Percentiles rank a stretch among this genome's conserved stretches.
These are phyloP conservation scores for Suillus alpinus DNA, from an alignment of 768 basidiomycete genomes.

Conservation along the genomic window DNA sequence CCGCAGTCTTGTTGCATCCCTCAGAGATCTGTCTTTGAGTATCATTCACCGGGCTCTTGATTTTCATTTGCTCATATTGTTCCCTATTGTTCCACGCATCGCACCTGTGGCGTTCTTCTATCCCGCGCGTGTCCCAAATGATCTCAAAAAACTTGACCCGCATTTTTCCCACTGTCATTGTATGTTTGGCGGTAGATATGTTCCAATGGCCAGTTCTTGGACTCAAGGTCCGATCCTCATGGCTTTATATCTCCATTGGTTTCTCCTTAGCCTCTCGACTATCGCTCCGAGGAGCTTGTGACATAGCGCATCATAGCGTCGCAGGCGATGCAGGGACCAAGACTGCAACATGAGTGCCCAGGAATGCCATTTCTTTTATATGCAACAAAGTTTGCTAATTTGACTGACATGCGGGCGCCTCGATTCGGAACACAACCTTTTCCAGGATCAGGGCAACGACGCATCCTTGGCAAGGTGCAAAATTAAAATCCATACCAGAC, in stretches of 20 bases:
- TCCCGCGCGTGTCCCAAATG: not conserved
- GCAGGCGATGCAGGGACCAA: not conserved
- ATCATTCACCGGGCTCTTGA: not conserved
- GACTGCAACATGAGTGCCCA: not conserved
- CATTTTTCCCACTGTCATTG: not conserved
- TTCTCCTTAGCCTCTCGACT: not conserved
- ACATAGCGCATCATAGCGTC: not conserved
- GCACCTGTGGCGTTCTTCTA: not conserved
- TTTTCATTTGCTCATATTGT: constrained; percentile 49
- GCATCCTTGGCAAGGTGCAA: not conserved
- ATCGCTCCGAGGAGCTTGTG: not conserved
- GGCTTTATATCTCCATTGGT: not conserved
- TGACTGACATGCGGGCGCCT: not conserved
- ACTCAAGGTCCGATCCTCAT: not conserved
- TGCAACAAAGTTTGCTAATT: not conserved
- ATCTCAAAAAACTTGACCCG: not conserved
- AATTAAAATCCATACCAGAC: not conserved
- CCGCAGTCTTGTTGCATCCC: constrained; percentile 72
- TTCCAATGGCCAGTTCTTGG: not conserved
- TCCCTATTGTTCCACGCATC: constrained; percentile 81
- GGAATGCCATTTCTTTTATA: not conserved
- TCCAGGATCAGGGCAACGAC: too few relatives aligned
- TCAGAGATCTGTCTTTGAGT: constrained; percentile 62
- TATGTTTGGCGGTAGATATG: not conserved
- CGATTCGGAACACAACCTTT: not conserved